phyloP scores from a whole-genome alignment of 1,139 yeast genomes.

The Nematodospora anomalae region DNA sequence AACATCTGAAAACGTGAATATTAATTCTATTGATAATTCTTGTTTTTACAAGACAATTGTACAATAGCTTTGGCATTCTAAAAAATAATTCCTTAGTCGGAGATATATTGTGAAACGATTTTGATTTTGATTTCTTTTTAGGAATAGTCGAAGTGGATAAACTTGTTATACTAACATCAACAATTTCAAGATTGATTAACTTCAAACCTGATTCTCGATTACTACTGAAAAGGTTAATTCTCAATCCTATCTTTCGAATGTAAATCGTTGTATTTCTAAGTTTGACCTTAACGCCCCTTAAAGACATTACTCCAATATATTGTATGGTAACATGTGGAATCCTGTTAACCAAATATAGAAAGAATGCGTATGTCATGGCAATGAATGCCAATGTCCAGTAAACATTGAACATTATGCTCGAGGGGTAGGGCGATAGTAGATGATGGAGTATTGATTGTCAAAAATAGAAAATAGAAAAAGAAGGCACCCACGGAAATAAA shows the following conservation, averaged over 20 bases:
- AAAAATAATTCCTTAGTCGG: constrained; percentile 11
- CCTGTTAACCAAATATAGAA: constrained; percentile 26
- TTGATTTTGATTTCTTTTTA: constrained; percentile 1
- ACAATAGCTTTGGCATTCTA: constrained; percentile 14
- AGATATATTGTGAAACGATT: constrained; percentile 8
- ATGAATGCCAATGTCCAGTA: constrained; percentile 8
- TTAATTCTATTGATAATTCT: constrained; percentile 33
- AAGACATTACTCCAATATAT: constrained; percentile 39
- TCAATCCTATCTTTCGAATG: constrained; percentile 25
- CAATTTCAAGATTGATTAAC: constrained; percentile 31
- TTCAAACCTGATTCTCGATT: constrained; percentile 29
- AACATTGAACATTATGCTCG: constrained; percentile 8
- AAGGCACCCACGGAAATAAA: no score
- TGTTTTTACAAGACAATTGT: constrained; percentile 19
- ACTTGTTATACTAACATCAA: constrained; percentile 24
- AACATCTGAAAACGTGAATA: constrained; percentile 28
- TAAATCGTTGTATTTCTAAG: constrained; percentile 18
- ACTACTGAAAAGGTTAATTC: constrained; percentile 28
- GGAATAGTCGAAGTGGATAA: constrained; percentile 1
- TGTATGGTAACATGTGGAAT: constrained; percentile 36
- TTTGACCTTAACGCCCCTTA: constrained; percentile 30
- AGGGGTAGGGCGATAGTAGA: no score
- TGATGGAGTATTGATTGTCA: no score
- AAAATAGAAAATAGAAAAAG: no score
- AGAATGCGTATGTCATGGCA: constrained; percentile 19